phyloP scores from a whole-genome alignment of 129 eudicot genomes.

The Saussurea involucrata region DNA sequence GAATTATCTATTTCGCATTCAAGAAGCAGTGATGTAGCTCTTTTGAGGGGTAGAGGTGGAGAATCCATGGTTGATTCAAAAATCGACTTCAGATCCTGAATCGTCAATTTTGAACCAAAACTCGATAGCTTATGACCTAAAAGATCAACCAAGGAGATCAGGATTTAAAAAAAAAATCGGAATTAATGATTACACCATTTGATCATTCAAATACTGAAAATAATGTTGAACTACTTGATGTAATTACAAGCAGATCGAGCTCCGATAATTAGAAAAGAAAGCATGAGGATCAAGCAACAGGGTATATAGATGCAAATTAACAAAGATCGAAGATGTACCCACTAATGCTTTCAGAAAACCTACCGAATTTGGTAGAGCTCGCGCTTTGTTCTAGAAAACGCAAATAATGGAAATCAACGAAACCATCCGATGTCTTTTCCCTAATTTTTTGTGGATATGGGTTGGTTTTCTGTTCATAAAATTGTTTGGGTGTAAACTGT shows the following conservation, averaged over 20 bases:
- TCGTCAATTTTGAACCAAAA: neutral
- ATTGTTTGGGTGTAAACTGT: no score
- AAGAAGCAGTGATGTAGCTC: neutral
- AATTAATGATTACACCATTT: neutral
- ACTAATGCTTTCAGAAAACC: neutral
- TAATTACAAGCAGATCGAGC: neutral
- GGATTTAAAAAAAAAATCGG: neutral
- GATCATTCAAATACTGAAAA: neutral
- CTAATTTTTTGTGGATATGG: no score
- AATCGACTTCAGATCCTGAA: neutral
- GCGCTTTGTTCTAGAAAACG: no score
- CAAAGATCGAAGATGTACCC: no score
- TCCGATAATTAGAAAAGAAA: neutral
- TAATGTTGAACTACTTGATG: neutral
- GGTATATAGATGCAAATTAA: neutral
- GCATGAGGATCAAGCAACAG: neutral
- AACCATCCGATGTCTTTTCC: no score
- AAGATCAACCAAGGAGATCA: neutral
- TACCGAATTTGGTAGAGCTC: no score
- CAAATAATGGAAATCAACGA: no score
- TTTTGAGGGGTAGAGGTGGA: neutral
- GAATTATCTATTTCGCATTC: no score
- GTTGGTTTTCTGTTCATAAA: no score
- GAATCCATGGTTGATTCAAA: neutral
- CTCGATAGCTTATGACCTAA: neutral